Base-by-base conservation (phyloP, 2,329 filamentous ascomycete species). In the Pezicula carpinea region DNA sequence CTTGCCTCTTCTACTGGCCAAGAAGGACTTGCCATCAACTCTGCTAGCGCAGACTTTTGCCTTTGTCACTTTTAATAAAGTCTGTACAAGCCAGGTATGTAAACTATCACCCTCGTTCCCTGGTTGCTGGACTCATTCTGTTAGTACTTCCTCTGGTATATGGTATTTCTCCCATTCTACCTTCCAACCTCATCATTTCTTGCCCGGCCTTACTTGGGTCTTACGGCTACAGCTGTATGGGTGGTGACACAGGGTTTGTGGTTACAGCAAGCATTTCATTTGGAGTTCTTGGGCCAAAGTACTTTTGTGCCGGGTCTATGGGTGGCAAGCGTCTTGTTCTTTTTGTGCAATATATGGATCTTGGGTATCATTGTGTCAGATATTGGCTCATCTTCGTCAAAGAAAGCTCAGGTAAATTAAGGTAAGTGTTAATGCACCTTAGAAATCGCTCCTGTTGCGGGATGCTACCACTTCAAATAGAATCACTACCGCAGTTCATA, bases 81-180 rank as follows among this genome's bases (percentile, higher is more conserved):
- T 99, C 52, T 97, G 92, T 76, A 99, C 93, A 3, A 96, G 90
- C 61, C 92, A 97, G 78, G 89, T 93, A 77, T 53, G 76, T 63
- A 14, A 7, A 15, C 17, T 38, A 13, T 21, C 21, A 11, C 13
- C 8, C 4, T 15, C 6, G 35, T 43, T 42, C 19, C 26, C 23
- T 22, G n/a, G 29, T 38, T 26, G 13, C 18, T 21, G 39, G 19
- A 35, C 14, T 42, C 44, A 51, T 17, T 32, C 43, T 6, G 6
- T 23, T 10, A 96, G 89, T 99, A 99, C 66, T 99, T 99, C 66
- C 79, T 99, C 42, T 99, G 93, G 93, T 97, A 99, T 68, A 83
- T 96, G 68, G 81, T 96, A 54, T 88, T 99, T 58, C 73, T 97
- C 3, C 93, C 93, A 0, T 83, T 96, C 42, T 95, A 96, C 64